Evolutionary conservation across 495 filamentous ascomycete species (phyloP).

Genomic region (Hypoxylon cercidicola): DNA sequence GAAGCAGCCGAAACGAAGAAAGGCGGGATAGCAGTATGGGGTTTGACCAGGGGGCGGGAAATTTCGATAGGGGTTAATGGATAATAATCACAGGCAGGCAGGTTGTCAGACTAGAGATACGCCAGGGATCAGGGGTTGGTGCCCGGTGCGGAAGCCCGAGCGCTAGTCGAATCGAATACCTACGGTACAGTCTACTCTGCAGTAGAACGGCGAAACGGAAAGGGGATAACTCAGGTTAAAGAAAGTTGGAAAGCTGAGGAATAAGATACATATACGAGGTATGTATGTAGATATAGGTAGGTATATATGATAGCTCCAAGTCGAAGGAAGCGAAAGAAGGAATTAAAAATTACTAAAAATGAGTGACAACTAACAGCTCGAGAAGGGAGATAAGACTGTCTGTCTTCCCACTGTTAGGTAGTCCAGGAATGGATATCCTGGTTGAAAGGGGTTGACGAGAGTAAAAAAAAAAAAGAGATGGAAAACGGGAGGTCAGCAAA

Average conservation of each 20-base stretch:
- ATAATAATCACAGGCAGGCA: constrained; percentile 29
- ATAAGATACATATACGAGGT: background rate
- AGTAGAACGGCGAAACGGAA: background rate
- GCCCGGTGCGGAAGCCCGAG: constrained; percentile 33
- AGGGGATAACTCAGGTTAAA: background rate
- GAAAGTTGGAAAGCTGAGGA: background rate
- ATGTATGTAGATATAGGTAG: background rate
- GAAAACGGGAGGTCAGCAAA: background rate
- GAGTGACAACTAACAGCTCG: background rate
- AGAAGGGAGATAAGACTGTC: background rate
- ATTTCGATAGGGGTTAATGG: constrained; percentile 41
- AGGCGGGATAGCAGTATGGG: constrained; percentile 38
- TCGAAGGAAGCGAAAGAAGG: background rate
- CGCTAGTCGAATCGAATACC: constrained; percentile 30
- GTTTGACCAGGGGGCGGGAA: constrained; percentile 38
- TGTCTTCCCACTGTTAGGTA: constrained; percentile 12
- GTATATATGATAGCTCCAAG: background rate
- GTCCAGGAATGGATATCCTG: constrained; percentile 15
- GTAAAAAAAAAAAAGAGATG: constrained; percentile 6
- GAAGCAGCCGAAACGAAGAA: constrained; percentile 42
- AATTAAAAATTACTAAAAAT: background rate
- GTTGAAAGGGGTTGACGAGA: constrained; percentile 8
- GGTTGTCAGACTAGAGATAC: constrained; percentile 6
- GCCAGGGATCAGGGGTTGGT: constrained; percentile 36
- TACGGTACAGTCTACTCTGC: constrained; percentile 14